Percentiles rank a stretch among this genome's conserved stretches.
Evolutionary conservation across 108 stramenopile species (phyloP).

Genomic region (Cyclotella baltica): DNA sequence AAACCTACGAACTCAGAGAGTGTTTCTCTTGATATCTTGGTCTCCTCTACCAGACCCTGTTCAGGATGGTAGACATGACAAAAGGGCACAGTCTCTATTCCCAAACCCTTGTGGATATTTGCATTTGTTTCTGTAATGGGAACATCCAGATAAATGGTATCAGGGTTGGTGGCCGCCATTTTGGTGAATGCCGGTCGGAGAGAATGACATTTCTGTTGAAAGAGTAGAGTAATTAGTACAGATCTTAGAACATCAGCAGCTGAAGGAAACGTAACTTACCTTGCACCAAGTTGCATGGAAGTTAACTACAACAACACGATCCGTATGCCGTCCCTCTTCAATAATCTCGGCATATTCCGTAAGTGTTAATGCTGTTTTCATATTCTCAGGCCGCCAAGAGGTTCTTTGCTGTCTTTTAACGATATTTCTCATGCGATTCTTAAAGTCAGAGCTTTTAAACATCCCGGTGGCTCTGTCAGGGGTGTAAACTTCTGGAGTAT

Average conservation of each 20-base stretch:
- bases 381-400: conserved; percentile 50
- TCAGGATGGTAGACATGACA: conserved; percentile 74
- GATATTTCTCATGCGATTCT: conserved; percentile 39
- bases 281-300: conserved; percentile 80
- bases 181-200: conserved; percentile 62
- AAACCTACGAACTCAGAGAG: conserved; percentile 43
- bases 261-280: conserved; percentile 54
- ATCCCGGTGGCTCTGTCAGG: neutral
- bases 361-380: conserved; percentile 53
- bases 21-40: conserved; percentile 55
- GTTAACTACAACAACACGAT: conserved; percentile 64
- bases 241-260: no score
- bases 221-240: neutral
- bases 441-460: conserved; percentile 32
- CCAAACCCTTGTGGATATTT: conserved; percentile 74
- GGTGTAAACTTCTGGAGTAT: conserved; percentile 8
- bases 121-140: conserved; percentile 74
- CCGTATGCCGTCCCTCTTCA: conserved; percentile 52
- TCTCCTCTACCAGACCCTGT: conserved; percentile 69
- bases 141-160: conserved; percentile 73
- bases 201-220: conserved; percentile 62
- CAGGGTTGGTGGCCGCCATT: conserved; percentile 45
- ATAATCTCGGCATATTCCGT: conserved; percentile 68
- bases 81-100: conserved; percentile 63
- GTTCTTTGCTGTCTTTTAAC: conserved; percentile 19